phyloP scores from a whole-genome alignment of 2,329 filamentous ascomycete species.

The Sporothrix variecibatus region DNA sequence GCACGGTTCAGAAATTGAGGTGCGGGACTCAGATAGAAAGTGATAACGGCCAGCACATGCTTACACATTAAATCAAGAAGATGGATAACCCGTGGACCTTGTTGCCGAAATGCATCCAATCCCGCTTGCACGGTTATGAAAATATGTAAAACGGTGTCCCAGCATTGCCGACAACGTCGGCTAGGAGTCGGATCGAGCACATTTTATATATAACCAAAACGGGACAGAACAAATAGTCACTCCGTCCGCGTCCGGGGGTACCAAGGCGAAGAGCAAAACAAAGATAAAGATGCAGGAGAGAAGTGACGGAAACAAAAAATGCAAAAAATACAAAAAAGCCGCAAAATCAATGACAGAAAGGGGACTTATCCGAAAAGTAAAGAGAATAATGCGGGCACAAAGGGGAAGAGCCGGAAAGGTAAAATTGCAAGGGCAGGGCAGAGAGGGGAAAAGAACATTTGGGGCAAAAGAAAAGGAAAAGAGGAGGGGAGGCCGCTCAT shows the following conservation, averaged over 20 bases:
- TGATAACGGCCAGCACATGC: neutral
- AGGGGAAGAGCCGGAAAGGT: neutral
- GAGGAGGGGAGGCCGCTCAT: neutral
- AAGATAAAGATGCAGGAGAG: constrained; percentile 1
- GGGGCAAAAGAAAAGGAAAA: neutral
- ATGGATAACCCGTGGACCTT: neutral
- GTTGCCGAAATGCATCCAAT: neutral
- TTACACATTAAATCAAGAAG: neutral
- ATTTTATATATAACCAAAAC: neutral
- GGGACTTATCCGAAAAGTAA: neutral
- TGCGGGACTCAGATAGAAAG: neutral
- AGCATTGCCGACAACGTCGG: neutral
- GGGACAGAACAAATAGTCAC: neutral
- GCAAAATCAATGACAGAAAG: neutral
- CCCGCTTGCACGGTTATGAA: neutral
- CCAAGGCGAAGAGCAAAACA: neutral
- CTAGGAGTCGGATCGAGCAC: neutral
- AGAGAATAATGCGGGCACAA: neutral
- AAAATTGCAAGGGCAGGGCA: neutral
- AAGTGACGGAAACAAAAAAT: neutral
- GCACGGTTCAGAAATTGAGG: neutral
- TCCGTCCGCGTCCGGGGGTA: neutral
- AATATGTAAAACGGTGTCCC: neutral
- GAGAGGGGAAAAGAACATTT: neutral
- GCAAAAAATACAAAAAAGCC: constrained; percentile 1